Conservation (phyloP, 75 land plant species). For the Sequoiadendron giganteum region DNA sequence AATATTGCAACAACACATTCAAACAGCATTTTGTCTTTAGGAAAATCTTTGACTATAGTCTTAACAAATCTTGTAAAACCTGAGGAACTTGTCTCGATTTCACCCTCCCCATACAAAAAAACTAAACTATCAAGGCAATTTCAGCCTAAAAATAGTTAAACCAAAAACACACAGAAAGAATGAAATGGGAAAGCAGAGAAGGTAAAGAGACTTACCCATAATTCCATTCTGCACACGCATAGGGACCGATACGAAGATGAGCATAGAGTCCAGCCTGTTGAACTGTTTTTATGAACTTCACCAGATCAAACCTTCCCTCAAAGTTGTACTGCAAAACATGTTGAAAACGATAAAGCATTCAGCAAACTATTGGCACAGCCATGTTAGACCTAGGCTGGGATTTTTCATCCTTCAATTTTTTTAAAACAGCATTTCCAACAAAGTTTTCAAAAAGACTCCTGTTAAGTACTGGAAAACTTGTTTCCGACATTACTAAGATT, state of each 20-base stretch:
- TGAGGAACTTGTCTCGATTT: neutral
- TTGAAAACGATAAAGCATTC: neutral
- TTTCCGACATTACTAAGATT: neutral
- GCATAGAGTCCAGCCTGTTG: conserved; percentile 61
- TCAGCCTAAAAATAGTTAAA: neutral
- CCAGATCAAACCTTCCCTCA: conserved; percentile 48
- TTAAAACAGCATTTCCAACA: neutral
- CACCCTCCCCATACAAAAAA: neutral
- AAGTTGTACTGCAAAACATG: conserved; percentile 38
- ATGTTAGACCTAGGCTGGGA: neutral
- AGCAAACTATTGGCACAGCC: neutral
- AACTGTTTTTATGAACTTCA: conserved; percentile 55
- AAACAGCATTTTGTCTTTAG: neutral
- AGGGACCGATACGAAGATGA: conserved; percentile 81
- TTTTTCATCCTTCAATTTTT: neutral
- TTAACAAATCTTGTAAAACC: neutral
- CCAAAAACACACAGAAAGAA: neutral
- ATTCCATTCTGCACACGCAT: conserved; percentile 89
- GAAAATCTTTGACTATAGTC: neutral
- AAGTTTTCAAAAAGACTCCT: neutral
- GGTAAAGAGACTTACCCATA: conserved; percentile 58
- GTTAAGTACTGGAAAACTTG: neutral
- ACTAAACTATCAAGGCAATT: neutral
- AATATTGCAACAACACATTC: neutral
- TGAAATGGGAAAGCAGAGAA: neutral